A percentile compares a stretch with the other conserved stretches of the same genome.
Conservation (phyloP, 345 rosid genomes). For the Corymbia maculata region DNA sequence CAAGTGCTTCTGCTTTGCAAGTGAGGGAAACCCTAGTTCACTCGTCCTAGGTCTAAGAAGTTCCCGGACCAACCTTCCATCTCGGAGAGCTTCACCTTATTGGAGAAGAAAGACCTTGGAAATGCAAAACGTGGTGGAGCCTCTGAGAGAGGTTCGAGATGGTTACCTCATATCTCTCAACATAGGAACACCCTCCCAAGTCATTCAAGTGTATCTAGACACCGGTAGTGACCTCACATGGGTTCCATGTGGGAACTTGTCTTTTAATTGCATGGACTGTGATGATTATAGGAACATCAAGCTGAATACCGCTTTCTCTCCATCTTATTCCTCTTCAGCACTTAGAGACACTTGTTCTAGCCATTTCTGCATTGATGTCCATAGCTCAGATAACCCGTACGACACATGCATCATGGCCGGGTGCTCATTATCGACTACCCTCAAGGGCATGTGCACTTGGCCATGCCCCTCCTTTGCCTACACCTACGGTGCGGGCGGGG, state of each 20-base stretch:
- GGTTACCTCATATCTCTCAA: slow-evolving; percentile 61
- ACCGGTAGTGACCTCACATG: slow-evolving; percentile 91
- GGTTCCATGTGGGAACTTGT: slow-evolving; percentile 80
- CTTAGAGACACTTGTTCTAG: slow-evolving; percentile 47
- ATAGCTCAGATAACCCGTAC: slow-evolving; percentile 68
- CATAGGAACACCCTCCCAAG: slow-evolving; percentile 74
- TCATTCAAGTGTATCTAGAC: slow-evolving; percentile 69
- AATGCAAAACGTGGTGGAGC: slow-evolving; percentile 26
- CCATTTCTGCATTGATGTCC: slow-evolving; percentile 46
- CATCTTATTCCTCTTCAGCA: slow-evolving; percentile 53
- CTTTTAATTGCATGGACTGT: slow-evolving; percentile 70
- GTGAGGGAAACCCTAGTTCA: slow-evolving; percentile 14
- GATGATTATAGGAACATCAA: slow-evolving; percentile 42
- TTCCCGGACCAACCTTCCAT: slow-evolving; percentile 23
- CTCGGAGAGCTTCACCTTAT: not conserved
- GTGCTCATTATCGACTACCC: slow-evolving; percentile 51
- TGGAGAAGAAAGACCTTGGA: not conserved
- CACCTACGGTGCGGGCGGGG: slow-evolving; percentile 70
- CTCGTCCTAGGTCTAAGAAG: slow-evolving; percentile 44
- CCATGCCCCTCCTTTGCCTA: slow-evolving; percentile 90
- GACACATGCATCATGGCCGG: slow-evolving; percentile 63
- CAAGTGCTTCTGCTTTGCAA: slow-evolving; percentile 20
- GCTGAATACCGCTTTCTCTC: slow-evolving; percentile 34
- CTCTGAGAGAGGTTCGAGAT: slow-evolving; percentile 60
- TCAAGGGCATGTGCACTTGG: slow-evolving; percentile 45